phyloP scores from a whole-genome alignment of 2,329 filamentous ascomycete genomes.

The Scleromitrula shiraiana region DNA sequence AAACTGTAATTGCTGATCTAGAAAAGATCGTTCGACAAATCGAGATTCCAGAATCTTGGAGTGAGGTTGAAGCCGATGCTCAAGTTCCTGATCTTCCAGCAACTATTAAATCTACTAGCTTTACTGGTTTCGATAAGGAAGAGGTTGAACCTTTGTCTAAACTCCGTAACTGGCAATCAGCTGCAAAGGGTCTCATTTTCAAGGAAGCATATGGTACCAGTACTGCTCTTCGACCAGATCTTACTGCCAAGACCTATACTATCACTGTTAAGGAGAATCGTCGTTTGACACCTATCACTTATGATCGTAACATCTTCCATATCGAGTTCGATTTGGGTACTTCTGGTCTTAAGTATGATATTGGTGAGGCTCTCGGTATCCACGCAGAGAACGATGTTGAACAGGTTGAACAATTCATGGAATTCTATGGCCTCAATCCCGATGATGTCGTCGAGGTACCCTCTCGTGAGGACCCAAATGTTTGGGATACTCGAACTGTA shows the following conservation, averaged over 20 bases:
- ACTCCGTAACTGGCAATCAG: slow-evolving; percentile 71
- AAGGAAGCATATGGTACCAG: slow-evolving; percentile 85
- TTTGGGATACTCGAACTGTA: slow-evolving; percentile 81
- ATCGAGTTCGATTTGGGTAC: slow-evolving; percentile 95
- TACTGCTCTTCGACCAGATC: slow-evolving; percentile 70
- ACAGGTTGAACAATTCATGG: slow-evolving; percentile 77
- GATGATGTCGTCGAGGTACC: slow-evolving; percentile 87
- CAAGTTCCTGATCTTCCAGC: slow-evolving; percentile 46
- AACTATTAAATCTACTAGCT: slow-evolving; percentile 71
- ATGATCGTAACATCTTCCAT: slow-evolving; percentile 99
- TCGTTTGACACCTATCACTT: slow-evolving; percentile 75
- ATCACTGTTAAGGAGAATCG: slow-evolving; percentile 94
- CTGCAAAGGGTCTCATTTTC: slow-evolving; percentile 82
- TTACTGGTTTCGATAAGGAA: slow-evolving; percentile 68
- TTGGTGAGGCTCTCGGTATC: slow-evolving; percentile 93
- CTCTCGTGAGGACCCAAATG: slow-evolving; percentile 64
- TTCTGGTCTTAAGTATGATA: slow-evolving; percentile 90
- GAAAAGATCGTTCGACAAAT: slow-evolving; percentile 63
- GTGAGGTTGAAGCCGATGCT: slow-evolving; percentile 55
- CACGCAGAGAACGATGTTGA: slow-evolving; percentile 86
- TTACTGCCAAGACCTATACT: slow-evolving; percentile 76
- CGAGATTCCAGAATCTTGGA: slow-evolving; percentile 75
- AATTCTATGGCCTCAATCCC: slow-evolving; percentile 76
- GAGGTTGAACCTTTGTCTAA: slow-evolving; percentile 59
- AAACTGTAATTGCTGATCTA: slow-evolving; percentile 58